phyloP scores from a whole-genome alignment of 2,329 filamentous ascomycete genomes.

The Penicillium frequentans region DNA sequence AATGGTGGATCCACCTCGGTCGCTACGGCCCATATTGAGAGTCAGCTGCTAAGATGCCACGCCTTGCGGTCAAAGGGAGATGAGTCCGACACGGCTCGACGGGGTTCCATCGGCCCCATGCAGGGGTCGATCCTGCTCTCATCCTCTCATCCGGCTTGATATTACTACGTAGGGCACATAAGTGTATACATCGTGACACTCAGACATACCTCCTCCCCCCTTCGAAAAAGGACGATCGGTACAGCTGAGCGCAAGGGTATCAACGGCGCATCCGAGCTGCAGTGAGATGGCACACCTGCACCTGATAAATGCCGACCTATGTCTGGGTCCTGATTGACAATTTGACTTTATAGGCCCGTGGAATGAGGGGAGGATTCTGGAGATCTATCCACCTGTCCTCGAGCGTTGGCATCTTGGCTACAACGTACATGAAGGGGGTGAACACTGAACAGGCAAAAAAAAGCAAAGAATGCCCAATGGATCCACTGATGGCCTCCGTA shows the following conservation, averaged over 20 bases:
- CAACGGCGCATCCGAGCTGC: conserved; percentile 7
- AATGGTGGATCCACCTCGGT: background rate
- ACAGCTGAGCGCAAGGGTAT: conserved; percentile 11
- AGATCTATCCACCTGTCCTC: conserved; percentile 1
- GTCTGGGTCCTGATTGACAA: conserved; percentile 3
- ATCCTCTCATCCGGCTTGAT: background rate
- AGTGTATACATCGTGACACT: conserved; percentile 11
- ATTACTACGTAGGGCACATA: background rate
- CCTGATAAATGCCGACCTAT: conserved; percentile 1
- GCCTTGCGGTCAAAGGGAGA: background rate
- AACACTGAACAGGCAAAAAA: background rate
- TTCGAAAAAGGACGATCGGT: conserved; percentile 11
- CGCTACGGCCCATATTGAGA: background rate
- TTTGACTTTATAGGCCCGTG: background rate
- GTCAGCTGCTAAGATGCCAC: background rate
- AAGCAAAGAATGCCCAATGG: background rate
- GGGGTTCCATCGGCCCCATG: conserved; percentile 2
- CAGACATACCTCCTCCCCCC: conserved; percentile 10
- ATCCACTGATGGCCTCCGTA: background rate
- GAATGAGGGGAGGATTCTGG: conserved; percentile 2
- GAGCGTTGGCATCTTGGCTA: background rate
- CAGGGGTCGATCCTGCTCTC: conserved; percentile 22
- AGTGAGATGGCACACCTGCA: conserved; percentile 21
- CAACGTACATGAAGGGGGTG: background rate
- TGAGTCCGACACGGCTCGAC: background rate